phyloP scores from a whole-genome alignment of 2,329 filamentous ascomycete genomes.

The Monosporascus sp. region DNA sequence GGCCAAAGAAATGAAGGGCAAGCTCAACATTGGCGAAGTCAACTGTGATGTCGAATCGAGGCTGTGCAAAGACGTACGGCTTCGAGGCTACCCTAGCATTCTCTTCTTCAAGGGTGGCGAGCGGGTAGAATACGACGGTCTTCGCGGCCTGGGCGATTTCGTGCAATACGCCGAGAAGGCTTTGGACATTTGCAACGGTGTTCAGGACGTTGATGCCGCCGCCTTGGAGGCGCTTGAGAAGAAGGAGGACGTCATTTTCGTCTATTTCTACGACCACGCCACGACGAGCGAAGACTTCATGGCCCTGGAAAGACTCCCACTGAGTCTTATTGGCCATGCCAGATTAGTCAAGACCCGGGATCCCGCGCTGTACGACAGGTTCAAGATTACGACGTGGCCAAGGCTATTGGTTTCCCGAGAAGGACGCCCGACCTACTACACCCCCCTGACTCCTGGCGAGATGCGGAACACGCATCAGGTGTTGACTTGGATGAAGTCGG shows the following conservation, averaged over 20 bases:
- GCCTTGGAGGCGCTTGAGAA: slow-evolving; percentile 79
- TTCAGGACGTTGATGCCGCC: slow-evolving; percentile 73
- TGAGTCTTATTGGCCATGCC: slow-evolving; percentile 85
- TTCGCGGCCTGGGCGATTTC: slow-evolving; percentile 88
- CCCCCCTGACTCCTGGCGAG: slow-evolving; percentile 77
- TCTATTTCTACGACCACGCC: slow-evolving; percentile 97
- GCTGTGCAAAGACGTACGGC: slow-evolving; percentile 85
- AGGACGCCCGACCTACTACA: slow-evolving; percentile 85
- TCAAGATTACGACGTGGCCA: slow-evolving; percentile 97
- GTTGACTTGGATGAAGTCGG: slow-evolving; percentile 88
- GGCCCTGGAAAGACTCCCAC: slow-evolving; percentile 77
- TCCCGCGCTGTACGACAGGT: slow-evolving; percentile 67
- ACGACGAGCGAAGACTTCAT: slow-evolving; percentile 89
- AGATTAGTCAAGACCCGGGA: slow-evolving; percentile 90
- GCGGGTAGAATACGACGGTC: slow-evolving; percentile 85
- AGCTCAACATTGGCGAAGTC: slow-evolving; percentile 89
- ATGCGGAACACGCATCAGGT: slow-evolving; percentile 85
- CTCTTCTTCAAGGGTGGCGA: slow-evolving; percentile 90
- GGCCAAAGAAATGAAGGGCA: slow-evolving; percentile 83
- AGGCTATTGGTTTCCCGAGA: slow-evolving; percentile 84
- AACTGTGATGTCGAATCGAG: slow-evolving; percentile 84
- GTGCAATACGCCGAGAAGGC: slow-evolving; percentile 83
- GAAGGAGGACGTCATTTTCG: slow-evolving; percentile 91
- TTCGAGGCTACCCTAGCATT: slow-evolving; percentile 80
- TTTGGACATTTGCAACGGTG: slow-evolving; percentile 67